phyloP scores from a whole-genome alignment of 2,329 filamentous ascomycete species.

The Neopestalotiopsis clavispora region DNA sequence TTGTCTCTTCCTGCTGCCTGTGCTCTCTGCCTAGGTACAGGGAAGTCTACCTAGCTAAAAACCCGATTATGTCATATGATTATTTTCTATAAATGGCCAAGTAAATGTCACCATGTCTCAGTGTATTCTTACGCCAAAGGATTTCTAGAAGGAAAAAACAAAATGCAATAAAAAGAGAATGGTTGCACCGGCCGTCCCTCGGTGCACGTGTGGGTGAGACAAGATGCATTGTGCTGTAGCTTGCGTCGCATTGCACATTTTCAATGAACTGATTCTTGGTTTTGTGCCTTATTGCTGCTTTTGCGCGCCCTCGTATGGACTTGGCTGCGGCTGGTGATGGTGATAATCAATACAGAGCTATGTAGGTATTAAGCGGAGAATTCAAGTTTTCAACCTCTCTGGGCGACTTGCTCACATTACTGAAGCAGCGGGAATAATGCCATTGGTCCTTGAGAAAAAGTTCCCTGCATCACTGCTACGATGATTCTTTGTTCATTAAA shows the following conservation, averaged over 20 bases:
- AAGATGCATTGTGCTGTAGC: background rate
- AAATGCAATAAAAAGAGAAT: background rate
- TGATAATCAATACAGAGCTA: too few species aligned
- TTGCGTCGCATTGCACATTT: background rate
- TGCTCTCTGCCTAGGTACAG: too few species aligned
- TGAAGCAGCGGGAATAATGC: too few species aligned
- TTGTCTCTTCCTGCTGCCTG: background rate
- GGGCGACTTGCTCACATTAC: too few species aligned
- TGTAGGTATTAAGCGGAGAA: too few species aligned
- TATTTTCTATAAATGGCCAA: background rate
- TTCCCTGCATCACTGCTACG: too few species aligned
- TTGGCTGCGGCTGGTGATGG: too few species aligned
- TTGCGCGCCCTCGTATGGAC: background rate
- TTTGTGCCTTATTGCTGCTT: background rate
- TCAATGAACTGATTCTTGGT: background rate
- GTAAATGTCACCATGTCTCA: background rate
- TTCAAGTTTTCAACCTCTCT: too few species aligned
- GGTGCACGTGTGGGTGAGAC: background rate
- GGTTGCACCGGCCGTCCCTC: background rate
- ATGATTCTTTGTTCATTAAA: too few species aligned
- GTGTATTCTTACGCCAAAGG: background rate
- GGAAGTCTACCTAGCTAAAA: background rate
- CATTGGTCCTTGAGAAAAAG: too few species aligned
- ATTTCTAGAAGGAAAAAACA: background rate
- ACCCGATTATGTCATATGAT: background rate